These are phyloP conservation scores for Teratosphaeria viscida DNA, from an alignment of 2,329 filamentous ascomycete genomes.

Conservation along the genomic window DNA sequence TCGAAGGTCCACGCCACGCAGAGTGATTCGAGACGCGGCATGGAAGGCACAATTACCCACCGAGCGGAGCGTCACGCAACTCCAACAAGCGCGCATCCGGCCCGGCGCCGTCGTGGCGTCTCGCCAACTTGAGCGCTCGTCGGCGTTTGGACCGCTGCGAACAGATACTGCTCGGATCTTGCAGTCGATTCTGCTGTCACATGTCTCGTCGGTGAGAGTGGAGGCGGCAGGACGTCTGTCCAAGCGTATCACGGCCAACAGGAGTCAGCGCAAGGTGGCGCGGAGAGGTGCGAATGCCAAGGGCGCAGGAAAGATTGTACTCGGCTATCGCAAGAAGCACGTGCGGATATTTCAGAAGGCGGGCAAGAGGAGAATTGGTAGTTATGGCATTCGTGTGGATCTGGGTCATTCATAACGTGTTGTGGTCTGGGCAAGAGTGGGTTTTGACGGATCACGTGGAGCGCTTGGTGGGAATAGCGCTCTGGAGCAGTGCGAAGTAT, in stretches of 20 bases:
- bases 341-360: slow-evolving; percentile 12
- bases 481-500: too few relatives aligned
- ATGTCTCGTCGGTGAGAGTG: slow-evolving; percentile 20
- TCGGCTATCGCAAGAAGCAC: slow-evolving; percentile 21
- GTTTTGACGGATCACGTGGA: background rate
- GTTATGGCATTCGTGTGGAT: slow-evolving; percentile 20
- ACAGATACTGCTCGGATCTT: slow-evolving; percentile 14
- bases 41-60: slow-evolving; percentile 22
- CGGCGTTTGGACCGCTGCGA: slow-evolving; percentile 12
- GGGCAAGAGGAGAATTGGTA: slow-evolving; percentile 24
- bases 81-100: slow-evolving; percentile 16
- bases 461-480: too few relatives aligned
- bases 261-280: slow-evolving; percentile 20
- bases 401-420: slow-evolving; percentile 14
- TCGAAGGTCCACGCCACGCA: slow-evolving; percentile 17
- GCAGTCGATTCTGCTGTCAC: slow-evolving; percentile 15
- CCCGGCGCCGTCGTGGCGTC: slow-evolving; percentile 6
- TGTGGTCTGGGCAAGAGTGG: background rate
- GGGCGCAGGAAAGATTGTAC: slow-evolving; percentile 16
- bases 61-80: slow-evolving; percentile 12
- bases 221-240: slow-evolving; percentile 24
- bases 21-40: slow-evolving; percentile 23
- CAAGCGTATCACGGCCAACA: slow-evolving; percentile 25
- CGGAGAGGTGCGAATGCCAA: slow-evolving; percentile 20
- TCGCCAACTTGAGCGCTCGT: slow-evolving; percentile 8